Percentiles rank a stretch among this genome's conserved stretches.
phyloP scores from a whole-genome alignment of 805 yeast species.

The Metahyphopichia silvanorum region DNA sequence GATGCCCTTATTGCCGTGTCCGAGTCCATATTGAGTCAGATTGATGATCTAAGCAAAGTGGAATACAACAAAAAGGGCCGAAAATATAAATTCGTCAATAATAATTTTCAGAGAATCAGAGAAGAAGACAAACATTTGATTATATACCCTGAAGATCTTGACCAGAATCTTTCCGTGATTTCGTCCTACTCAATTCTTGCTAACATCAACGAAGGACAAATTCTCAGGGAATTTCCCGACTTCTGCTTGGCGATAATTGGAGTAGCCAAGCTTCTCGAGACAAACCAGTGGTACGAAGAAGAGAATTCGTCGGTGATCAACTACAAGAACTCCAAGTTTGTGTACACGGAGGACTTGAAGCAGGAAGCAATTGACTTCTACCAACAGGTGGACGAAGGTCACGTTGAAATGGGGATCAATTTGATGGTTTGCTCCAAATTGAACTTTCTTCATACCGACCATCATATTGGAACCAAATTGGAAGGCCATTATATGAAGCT shows the following conservation, averaged over 20 bases:
- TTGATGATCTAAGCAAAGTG: constrained; percentile 29
- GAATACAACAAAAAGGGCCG: constrained; percentile 45
- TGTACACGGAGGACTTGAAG: constrained; percentile 21
- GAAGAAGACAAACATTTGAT: constrained; percentile 49
- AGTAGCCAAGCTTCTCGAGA: constrained; percentile 47
- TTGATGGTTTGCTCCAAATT: constrained; percentile 45
- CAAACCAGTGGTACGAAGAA: constrained; percentile 47
- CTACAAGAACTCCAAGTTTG: constrained; percentile 28
- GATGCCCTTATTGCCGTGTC: constrained; percentile 36
- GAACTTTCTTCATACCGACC: constrained; percentile 55
- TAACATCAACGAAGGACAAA: constrained; percentile 31
- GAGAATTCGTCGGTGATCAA: constrained; percentile 41
- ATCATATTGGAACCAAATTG: constrained; percentile 48
- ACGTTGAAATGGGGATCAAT: constrained; percentile 40
- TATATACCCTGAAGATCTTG: constrained; percentile 27
- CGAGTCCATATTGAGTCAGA: constrained; percentile 32
- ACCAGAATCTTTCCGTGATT: constrained; percentile 31
- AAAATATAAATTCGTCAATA: constrained; percentile 46
- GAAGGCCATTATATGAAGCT: constrained; percentile 44
- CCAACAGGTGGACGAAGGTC: constrained; percentile 23
- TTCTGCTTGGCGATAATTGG: constrained; percentile 48
- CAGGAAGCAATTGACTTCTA: constrained; percentile 33
- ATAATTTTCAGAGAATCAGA: constrained; percentile 45
- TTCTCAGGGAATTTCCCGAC: constrained; percentile 33
- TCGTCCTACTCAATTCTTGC: constrained; percentile 44